Evolutionary conservation across 2,329 filamentous ascomycete species (phyloP), one percentile per base, ranked within the genome.

Genomic region (Escovopsis weberi): DNA sequence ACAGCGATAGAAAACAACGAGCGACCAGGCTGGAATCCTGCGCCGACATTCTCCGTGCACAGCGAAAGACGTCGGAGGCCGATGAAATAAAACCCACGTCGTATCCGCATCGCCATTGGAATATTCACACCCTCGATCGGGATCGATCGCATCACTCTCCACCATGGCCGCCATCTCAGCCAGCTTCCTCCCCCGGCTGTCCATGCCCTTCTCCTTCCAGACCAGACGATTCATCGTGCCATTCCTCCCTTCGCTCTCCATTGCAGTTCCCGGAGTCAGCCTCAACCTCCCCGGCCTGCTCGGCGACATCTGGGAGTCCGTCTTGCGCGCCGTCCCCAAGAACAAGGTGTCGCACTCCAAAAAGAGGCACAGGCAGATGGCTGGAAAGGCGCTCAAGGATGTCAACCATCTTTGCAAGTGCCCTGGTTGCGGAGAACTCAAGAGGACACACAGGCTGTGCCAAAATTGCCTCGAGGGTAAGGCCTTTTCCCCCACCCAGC

Each of bases 271-370:
- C 23, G 67, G 73, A 34, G 67, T 85, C 50, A 70, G 78, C 51
- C 57, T 71, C 44, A 65, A 64, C 44, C 54, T 74, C 10, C 69
- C 69, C 8, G 75, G 68, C 40, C 58, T 87, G n/a, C 65, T 94
- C 19, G 79, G 76, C 43, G 84, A 83, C 48, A 79, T 98, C 55
- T 96, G 89, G 89, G 89, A 95, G 52, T 87, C 85, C 6, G 75
- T 98, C 38, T 71, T 98, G 51, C 80, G 80, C 51, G 91, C 91
- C 1, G 91, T 96, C 12, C 91, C 91, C 5, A 98, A 98, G 74
- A 96, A 94, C 69, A 98, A 96, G 75, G 93, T 87, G 32, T 95
- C 89, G 36, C 86, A 98, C 63, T 85, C 85, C 70, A 94, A 91
- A 69, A 94, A 87, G 72, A 76, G 91, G 53, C 81, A 87, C 58